phyloP scores from a whole-genome alignment of 306 rosid species.

The Inga leiocalycina region DNA sequence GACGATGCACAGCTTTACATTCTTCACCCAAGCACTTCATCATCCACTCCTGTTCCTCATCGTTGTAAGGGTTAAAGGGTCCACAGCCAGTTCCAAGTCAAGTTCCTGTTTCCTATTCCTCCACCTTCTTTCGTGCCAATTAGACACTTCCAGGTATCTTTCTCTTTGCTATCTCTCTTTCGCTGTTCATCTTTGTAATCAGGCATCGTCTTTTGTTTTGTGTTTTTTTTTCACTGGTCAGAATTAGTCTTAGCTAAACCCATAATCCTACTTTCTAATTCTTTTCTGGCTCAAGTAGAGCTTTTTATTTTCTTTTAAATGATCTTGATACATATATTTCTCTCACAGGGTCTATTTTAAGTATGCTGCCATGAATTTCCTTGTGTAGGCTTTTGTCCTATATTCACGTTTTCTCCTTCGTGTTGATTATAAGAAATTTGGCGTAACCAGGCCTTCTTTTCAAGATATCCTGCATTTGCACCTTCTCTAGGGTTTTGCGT shows the following conservation, averaged over 20 bases:
- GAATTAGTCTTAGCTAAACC: not conserved
- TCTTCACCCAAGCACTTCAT: too few relatives aligned
- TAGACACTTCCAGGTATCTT: constrained; percentile 37
- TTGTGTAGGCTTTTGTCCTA: too few relatives aligned
- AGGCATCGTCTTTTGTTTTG: not conserved
- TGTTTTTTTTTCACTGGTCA: not conserved
- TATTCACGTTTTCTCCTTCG: not conserved
- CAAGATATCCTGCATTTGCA: not conserved
- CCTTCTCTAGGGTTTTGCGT: constrained; percentile 3
- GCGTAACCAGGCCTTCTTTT: not conserved
- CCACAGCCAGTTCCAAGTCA: not conserved
- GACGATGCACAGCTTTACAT: too few relatives aligned
- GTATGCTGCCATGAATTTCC: not conserved
- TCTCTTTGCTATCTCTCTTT: not conserved
- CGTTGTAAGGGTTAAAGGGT: too few relatives aligned
- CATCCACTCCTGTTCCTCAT: too few relatives aligned
- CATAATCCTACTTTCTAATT: not conserved
- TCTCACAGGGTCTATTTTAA: not conserved
- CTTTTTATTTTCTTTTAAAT: not conserved
- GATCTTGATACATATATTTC: not conserved
- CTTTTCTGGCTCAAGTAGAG: not conserved
- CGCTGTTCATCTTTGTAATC: not conserved
- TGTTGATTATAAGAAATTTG: not conserved
- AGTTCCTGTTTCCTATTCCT: not conserved
- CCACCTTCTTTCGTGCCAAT: not conserved